Evolutionary conservation across 768 basidiomycete species (phyloP).

Genomic region (Antrodiella citrinella): DNA sequence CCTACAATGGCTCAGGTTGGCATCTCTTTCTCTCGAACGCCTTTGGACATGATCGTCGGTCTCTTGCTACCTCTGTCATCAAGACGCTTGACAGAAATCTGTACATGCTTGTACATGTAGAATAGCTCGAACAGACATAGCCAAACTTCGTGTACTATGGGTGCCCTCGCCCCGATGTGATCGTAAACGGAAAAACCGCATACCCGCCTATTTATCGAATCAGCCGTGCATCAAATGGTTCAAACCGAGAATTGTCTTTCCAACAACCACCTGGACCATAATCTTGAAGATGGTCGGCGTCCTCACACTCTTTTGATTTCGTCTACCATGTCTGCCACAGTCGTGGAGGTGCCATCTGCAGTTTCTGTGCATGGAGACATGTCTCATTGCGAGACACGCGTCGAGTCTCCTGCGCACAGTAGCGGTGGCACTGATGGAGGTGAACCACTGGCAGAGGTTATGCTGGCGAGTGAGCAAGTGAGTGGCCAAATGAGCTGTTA

Average conservation of each 20-base stretch:
- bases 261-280: neutral
- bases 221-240: slow-evolving; percentile 1
- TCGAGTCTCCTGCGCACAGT: neutral
- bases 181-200: neutral
- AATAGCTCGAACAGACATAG: too few species aligned
- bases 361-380: neutral
- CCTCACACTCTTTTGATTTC: neutral
- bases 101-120: too few species aligned
- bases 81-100: too few species aligned
- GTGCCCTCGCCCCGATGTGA: neutral
- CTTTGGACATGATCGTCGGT: too few species aligned
- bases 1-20: too few species aligned
- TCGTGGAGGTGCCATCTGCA: neutral
- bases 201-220: neutral
- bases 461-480: neutral
- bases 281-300: neutral
- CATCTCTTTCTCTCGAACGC: neutral
- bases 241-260: neutral
- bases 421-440: neutral
- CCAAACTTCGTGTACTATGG: neutral
- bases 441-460: neutral
- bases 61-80: too few species aligned
- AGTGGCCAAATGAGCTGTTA: neutral
- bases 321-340: neutral
- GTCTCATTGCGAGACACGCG: neutral